Evolutionary conservation across 2,329 filamentous ascomycete species (phyloP), one percentile per base, ranked within the genome.

Genomic region (Diaporthe humulicola): DNA sequence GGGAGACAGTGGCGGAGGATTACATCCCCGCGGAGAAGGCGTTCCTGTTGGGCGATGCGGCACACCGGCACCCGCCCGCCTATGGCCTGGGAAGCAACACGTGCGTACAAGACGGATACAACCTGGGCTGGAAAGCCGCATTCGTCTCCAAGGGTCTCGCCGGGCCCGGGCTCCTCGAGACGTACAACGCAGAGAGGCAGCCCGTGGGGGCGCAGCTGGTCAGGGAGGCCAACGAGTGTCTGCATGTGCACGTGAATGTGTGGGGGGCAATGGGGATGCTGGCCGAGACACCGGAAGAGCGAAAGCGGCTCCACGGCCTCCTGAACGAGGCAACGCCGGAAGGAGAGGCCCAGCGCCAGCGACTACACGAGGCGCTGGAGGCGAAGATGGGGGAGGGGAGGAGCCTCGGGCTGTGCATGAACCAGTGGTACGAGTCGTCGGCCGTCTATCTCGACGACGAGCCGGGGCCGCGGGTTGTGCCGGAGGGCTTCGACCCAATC

Each of bases 341-440:
- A 42, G 87, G 87, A 3, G 79, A 79, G 12, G 79, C 77, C 19
- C 79, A 83, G 22, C 80, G 87, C 30, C 73, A 76, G 12, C 77
- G 76, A 22, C 81, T 89, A 3, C 84, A 84, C 58, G 80, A 81
- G 0, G 85, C 83, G 0, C 78, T 88, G 3, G 79, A 82, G 61
- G 76, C 78, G 10, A 85, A 84, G 3, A 77, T 81, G 9, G 81
- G 83, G 30, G 88, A 88, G 75, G 87, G 87, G 66, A 87, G 89
- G 72, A 87, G 83, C 10, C 82, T 90, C 6, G 90, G 89, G 1
- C 81, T 86, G 7, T 87, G 90, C 75, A 90, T 90, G 87, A 88
- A 88, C 72, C 89, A 91, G 76, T 81, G 83, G 38, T 91, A 91
- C 60, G 79, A 81, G 1, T 85, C 85, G 0, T 74, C 76, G 1